Conservation (phyloP, 2,329 filamentous ascomycete genomes). For the Escovopsis sp. region DNA sequence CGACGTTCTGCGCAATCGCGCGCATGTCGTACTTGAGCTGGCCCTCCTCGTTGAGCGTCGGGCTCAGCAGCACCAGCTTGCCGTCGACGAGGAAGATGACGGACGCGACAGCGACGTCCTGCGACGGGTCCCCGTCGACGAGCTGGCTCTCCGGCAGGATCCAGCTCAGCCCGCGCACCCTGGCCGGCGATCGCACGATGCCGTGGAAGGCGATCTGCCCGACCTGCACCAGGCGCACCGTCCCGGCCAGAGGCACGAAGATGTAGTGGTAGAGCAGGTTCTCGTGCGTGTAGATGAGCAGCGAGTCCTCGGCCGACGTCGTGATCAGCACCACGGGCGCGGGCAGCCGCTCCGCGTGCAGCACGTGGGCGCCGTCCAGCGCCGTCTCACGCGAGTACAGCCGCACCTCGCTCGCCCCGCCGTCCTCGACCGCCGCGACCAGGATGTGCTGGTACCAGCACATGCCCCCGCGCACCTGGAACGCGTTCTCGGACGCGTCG, state of each 20-base stretch:
- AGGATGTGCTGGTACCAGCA: slow-evolving; percentile 97
- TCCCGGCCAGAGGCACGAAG: slow-evolving; percentile 54
- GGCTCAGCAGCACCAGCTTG: slow-evolving; percentile 83
- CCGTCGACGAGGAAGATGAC: slow-evolving; percentile 95
- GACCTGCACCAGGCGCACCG: slow-evolving; percentile 74
- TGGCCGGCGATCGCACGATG: slow-evolving; percentile 82
- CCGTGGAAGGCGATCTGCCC: slow-evolving; percentile 96
- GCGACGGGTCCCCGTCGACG: slow-evolving; percentile 80
- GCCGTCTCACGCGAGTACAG: slow-evolving; percentile 78
- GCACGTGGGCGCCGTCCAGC: slow-evolving; percentile 55
- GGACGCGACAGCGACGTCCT: slow-evolving; percentile 85
- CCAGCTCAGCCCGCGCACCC: slow-evolving; percentile 91
- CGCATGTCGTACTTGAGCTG: slow-evolving; percentile 97
- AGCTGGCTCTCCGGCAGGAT: slow-evolving; percentile 84
- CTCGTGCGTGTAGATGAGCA: slow-evolving; percentile 93
- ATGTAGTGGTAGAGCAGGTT: slow-evolving; percentile 93
- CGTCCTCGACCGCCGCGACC: slow-evolving; percentile 81
- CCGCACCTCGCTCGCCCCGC: slow-evolving; percentile 70
- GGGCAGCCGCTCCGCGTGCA: slow-evolving; percentile 65
- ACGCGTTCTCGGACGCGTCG: slow-evolving; percentile 69
- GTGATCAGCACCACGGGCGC: slow-evolving; percentile 83
- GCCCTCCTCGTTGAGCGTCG: slow-evolving; percentile 65
- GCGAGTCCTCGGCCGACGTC: slow-evolving; percentile 80
- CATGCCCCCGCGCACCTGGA: slow-evolving; percentile 88
- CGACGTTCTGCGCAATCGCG: slow-evolving; percentile 86